Conservation (phyloP, 2,329 filamentous ascomycete species). For the Coccinonectria pachysandricola region DNA sequence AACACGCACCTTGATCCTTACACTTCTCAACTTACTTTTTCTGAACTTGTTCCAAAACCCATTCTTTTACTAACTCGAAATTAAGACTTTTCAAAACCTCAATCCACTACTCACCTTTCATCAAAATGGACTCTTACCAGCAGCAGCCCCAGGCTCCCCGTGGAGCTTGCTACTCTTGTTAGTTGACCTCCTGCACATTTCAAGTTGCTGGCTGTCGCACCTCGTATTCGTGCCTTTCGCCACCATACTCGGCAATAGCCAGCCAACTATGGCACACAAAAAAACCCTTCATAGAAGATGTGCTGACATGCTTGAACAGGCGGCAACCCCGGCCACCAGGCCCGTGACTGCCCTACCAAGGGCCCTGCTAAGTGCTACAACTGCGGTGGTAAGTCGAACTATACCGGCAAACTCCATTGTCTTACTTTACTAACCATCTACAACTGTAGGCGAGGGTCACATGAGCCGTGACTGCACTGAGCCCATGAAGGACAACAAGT, state of each 20-base stretch:
- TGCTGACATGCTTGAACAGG: slow-evolving; percentile 44
- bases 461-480: slow-evolving; percentile 88
- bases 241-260: too few relatives aligned
- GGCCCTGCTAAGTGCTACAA: slow-evolving; percentile 79
- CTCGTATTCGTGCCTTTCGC: too few relatives aligned
- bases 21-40: too few relatives aligned
- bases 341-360: slow-evolving; percentile 78
- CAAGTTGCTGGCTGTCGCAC: too few relatives aligned
- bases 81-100: slow-evolving; percentile 7
- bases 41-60: too few relatives aligned
- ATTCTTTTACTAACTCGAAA: too few relatives aligned
- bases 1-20: background rate
- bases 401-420: background rate
- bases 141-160: slow-evolving; percentile 15
- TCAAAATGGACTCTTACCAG: slow-evolving; percentile 33
- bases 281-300: too few relatives aligned
- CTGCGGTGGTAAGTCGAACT: slow-evolving; percentile 57
- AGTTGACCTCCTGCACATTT: too few relatives aligned
- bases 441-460: slow-evolving; percentile 51
- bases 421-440: too few relatives aligned
- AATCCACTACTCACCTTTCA: slow-evolving; percentile 5
- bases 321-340: slow-evolving; percentile 66
- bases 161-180: slow-evolving; percentile 43
- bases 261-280: too few relatives aligned
- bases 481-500: slow-evolving; percentile 76